Base-by-base conservation (phyloP, 148 eudicot genomes). In the Chenopodium berlandieri region DNA sequence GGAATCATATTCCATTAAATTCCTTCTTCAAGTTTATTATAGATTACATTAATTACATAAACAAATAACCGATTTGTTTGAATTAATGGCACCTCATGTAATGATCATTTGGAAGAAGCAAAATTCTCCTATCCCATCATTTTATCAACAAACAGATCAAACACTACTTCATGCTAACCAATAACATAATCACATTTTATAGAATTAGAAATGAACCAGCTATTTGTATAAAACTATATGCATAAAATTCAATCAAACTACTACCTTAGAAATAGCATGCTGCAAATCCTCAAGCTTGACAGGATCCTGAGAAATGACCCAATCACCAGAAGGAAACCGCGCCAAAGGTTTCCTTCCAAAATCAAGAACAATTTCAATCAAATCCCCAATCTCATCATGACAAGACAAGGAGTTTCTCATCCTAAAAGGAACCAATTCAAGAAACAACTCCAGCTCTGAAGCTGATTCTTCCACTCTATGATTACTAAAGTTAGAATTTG, bases 331-430 rank as follows among this genome's bases (percentile, higher is more conserved):
- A 34, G 98, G 98, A 80, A 96, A 96, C 82, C 99, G 85, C 48
- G 98, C 99, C 73, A 96, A 85, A 9, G 99, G 99, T 82, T 89
- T 86, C 89, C 99, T 84, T 12, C 99, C 99, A 84, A 96, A 90
- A 88, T 96, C 99, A 95, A 96, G 81, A 16, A 96, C 98, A 78
- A 96, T 89, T 69, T 96, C 99, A 86, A 96, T 92, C 82, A 96
- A 83, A 4, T 89, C 87, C 81, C 79, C 88, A 71, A 96, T 88
- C 54, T 90, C 95, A 22, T 83, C 86, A 82, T 94, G 97, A 81
- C 83, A 73, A 73, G 86, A 85, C 78, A 96, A 87, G 60, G 83
- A 90, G 31, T 84, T 73, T 78, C 95, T 96, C 93, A 96, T 90
- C 83, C 93, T 88, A 50, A 78, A 40, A 11, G 99, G 98, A 79